Evolutionary conservation across 441 rosid species (phyloP).

Genomic region (Manihot esculenta): DNA sequence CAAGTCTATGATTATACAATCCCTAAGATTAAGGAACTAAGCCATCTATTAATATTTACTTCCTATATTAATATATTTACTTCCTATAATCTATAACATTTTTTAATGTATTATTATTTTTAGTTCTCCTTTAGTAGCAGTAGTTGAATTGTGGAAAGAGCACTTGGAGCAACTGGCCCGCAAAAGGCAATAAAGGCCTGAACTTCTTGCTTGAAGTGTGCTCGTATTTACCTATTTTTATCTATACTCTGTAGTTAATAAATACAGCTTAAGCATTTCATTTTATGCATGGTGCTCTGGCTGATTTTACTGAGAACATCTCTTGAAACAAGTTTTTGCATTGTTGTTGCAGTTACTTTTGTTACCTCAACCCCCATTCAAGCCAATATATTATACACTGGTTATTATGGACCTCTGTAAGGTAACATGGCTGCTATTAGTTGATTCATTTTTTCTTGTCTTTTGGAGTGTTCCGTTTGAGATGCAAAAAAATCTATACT

Average conservation of each 20-base stretch:
- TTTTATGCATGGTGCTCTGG: neutral
- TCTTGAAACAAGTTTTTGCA: slow-evolving; percentile 12
- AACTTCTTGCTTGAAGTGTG: neutral
- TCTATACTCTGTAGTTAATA: neutral
- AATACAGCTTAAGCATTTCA: neutral
- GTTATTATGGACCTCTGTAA: slow-evolving; percentile 99
- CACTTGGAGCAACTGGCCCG: neutral
- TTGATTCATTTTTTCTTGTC: neutral
- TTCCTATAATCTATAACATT: no score
- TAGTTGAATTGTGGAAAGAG: neutral
- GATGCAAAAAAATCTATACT: neutral
- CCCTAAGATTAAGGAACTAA: no score
- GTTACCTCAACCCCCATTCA: slow-evolving; percentile 94
- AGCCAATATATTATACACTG: slow-evolving; percentile 86
- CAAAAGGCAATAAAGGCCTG: neutral
- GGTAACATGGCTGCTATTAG: slow-evolving; percentile 45
- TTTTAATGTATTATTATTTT: neutral
- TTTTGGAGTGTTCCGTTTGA: neutral
- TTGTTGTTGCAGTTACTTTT: slow-evolving; percentile 74
- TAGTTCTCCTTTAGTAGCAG: neutral
- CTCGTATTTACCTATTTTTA: no score
- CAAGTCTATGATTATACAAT: no score
- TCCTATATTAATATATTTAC: no score
- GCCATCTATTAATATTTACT: no score
- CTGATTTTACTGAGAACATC: slow-evolving; percentile 19